These are phyloP conservation scores for Coprinellus aureogranulatus DNA, from an alignment of 768 basidiomycete species.

Conservation along the genomic window DNA sequence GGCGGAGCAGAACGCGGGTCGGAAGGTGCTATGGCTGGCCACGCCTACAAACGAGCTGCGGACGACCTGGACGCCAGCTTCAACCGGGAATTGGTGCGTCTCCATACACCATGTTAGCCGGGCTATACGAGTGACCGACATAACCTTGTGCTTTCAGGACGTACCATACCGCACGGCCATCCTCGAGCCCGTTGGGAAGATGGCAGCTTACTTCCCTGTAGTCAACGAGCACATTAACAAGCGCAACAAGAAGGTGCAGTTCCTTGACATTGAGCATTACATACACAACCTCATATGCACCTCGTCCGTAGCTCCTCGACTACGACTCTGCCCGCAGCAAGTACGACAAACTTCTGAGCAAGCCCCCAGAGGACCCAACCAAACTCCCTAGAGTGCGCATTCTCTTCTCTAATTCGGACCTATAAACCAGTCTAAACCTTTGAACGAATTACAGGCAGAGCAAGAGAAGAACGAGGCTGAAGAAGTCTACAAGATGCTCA, in stretches of 20 bases:
- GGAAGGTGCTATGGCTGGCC: slow-evolving; percentile 94
- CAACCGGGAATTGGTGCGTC: slow-evolving; percentile 76
- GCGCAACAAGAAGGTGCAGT: slow-evolving; percentile 88
- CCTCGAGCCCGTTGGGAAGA: slow-evolving; percentile 92
- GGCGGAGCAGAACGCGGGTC: slow-evolving; percentile 77
- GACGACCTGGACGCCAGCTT: slow-evolving; percentile 90
- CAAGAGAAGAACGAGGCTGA: slow-evolving; percentile 94
- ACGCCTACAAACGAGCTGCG: slow-evolving; percentile 93
- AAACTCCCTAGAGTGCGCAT: slow-evolving; percentile 76
- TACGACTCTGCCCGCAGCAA: slow-evolving; percentile 91
- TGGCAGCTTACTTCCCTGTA: slow-evolving; percentile 92
- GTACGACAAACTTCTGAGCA: slow-evolving; percentile 85
- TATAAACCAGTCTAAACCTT: background rate
- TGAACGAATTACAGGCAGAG: slow-evolving; percentile 62
- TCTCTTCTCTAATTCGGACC: background rate
- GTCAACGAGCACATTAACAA: slow-evolving; percentile 93
- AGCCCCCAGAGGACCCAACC: slow-evolving; percentile 89
- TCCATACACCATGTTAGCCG: no score
- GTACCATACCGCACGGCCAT: slow-evolving; percentile 92
- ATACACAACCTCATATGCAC: background rate
- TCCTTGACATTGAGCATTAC: background rate
- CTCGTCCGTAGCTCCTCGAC: slow-evolving; percentile 73
- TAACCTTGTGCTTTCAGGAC: slow-evolving; percentile 53
- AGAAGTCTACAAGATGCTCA: slow-evolving; percentile 90
- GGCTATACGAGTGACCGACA: background rate